Base-by-base conservation (phyloP, 2,329 filamentous ascomycete species). In the Cadophora malorum region DNA sequence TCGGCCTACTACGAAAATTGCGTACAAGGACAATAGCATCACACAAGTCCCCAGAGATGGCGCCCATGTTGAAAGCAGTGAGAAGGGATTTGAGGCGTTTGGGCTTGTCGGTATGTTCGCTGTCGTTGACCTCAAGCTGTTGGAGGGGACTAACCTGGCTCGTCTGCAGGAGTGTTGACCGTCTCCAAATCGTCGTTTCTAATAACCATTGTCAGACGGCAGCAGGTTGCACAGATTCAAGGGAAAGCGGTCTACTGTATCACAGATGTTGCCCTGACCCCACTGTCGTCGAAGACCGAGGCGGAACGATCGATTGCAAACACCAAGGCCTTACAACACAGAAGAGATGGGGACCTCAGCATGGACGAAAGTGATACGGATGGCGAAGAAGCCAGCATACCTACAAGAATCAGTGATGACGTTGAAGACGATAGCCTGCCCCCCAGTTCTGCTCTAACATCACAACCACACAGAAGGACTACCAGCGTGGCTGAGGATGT, bases 211-310 rank as follows among this genome's bases (percentile, higher is more conserved):
- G 94, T 91, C 25, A 88, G 89, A 67, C 91, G 95, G 58, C 88
- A 96, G 75, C 92, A 97, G 78, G 94, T 98, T 61, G 96, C 96
- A 3, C 90, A 94, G 71, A 89, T 98, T 61, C 89, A 90, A 71
- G 93, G 93, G 6, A 90, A 87, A 65, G 90, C 94, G 0, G 83
- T 98, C 65, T 99, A 96, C 79, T 90, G 93, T 49, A 88, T 97
- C 68, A 96, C 91, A 53, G 93, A 96, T 74, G 92, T 98, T 38
- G 91, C 93, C 7, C 83, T 98, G n/a, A 97, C 97, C 6, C 96
- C 96, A 0, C 89, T 96, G 64, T 87, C 90, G 1, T 95, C 91
- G 6, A 90, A 90, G 74, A 78, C 80, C 50, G 93, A 96, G 53
- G 94, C 95, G 4, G 84, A 88, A 69, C 85, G 86, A 33, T 91